These are phyloP conservation scores for Eutypella sp. DNA, from an alignment of 2,329 filamentous ascomycete genomes.

Conservation along the genomic window DNA sequence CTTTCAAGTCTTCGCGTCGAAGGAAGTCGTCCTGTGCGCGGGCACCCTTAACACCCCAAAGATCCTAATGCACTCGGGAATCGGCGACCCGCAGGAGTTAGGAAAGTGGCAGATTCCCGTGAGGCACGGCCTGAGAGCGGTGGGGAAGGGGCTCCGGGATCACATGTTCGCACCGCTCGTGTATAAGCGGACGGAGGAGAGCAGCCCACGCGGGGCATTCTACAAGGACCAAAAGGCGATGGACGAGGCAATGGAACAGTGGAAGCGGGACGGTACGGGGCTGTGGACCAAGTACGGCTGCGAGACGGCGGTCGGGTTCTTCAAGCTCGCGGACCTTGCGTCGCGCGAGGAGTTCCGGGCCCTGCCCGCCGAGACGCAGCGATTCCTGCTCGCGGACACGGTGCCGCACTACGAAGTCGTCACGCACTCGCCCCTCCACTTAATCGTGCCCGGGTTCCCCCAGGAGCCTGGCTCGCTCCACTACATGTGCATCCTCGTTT, in stretches of 20 bases:
- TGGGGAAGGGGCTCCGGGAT: slow-evolving; percentile 37
- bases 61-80: slow-evolving; percentile 41
- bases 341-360: slow-evolving; percentile 43
- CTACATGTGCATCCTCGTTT: slow-evolving; percentile 40
- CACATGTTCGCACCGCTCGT: slow-evolving; percentile 34
- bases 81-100: slow-evolving; percentile 33
- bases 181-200: slow-evolving; percentile 34
- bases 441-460: slow-evolving; percentile 34
- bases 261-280: slow-evolving; percentile 38
- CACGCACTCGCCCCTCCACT: slow-evolving; percentile 41
- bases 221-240: slow-evolving; percentile 37
- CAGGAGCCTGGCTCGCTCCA: slow-evolving; percentile 29
- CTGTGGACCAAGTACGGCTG: slow-evolving; percentile 35
- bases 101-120: slow-evolving; percentile 29
- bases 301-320: slow-evolving; percentile 36
- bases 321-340: slow-evolving; percentile 37
- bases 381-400: slow-evolving; percentile 41
- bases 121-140: slow-evolving; percentile 27
- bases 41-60: slow-evolving; percentile 37
- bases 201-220: slow-evolving; percentile 39
- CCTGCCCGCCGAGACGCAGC: slow-evolving; percentile 38
- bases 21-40: slow-evolving; percentile 40
- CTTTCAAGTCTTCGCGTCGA: slow-evolving; percentile 24
- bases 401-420: slow-evolving; percentile 55
- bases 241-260: slow-evolving; percentile 42